These are phyloP conservation scores for Colletotrichum gloeosporioides DNA, from an alignment of 2,329 filamentous ascomycete genomes.

Conservation along the genomic window DNA sequence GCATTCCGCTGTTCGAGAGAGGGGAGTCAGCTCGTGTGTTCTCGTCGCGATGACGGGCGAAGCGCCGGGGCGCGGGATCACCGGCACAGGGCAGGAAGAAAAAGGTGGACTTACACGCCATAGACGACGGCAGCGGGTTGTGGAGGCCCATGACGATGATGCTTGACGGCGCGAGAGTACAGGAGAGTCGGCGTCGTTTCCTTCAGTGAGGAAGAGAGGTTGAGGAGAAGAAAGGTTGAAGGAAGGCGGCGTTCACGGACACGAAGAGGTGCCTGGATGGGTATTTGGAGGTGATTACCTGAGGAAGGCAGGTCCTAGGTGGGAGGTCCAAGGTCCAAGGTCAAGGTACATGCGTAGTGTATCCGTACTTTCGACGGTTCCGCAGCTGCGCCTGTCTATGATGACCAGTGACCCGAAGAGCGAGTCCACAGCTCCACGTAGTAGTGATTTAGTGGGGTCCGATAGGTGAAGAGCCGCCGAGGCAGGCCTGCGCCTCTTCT, in stretches of 20 bases:
- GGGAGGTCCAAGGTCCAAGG: background rate
- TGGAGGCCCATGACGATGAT: conserved; percentile 62
- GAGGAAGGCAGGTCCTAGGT: background rate
- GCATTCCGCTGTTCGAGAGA: conserved; percentile 77
- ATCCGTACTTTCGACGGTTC: background rate
- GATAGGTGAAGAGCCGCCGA: conserved; percentile 9
- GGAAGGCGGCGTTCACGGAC: background rate
- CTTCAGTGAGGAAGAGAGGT: background rate
- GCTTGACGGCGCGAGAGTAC: background rate
- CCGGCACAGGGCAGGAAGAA: conserved; percentile 3
- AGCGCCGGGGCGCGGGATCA: conserved; percentile 23
- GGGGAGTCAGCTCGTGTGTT: conserved; percentile 2
- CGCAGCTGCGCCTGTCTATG: background rate
- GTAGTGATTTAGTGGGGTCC: conserved; percentile 13
- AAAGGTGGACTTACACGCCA: conserved; percentile 64
- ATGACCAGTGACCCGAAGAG: background rate
- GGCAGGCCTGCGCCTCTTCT: conserved; percentile 19
- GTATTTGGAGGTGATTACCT: background rate
- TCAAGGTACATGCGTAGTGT: background rate
- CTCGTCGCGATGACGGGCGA: conserved; percentile 4
- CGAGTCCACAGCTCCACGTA: conserved; percentile 15
- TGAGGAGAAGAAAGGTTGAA: background rate
- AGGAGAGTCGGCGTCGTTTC: background rate
- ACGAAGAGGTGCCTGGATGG: background rate
- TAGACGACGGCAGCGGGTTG: conserved; percentile 70